These are phyloP conservation scores for Hymenoscyphus salicellus DNA, from an alignment of 2,329 filamentous ascomycete genomes.

Conservation along the genomic window DNA sequence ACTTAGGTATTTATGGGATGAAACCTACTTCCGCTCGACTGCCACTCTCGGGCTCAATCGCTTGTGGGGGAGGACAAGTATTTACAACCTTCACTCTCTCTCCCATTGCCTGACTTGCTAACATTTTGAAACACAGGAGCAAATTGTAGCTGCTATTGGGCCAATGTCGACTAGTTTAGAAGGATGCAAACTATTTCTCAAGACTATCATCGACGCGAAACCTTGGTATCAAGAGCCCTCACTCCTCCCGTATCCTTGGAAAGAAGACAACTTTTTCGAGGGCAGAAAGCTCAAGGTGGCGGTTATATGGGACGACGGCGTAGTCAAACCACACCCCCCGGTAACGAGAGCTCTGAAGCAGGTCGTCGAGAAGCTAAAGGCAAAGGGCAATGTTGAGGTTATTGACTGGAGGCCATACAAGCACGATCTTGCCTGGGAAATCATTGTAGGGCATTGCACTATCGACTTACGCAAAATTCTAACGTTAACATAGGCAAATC, in stretches of 20 bases:
- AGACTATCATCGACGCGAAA: conserved; percentile 41
- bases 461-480: neutral
- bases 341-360: conserved; percentile 55
- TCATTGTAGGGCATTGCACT: conserved; percentile 41
- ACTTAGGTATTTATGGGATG: conserved; percentile 33
- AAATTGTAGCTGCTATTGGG: conserved; percentile 49
- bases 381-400: conserved; percentile 48
- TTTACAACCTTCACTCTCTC: no score
- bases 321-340: conserved; percentile 60
- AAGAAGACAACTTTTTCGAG: conserved; percentile 35
- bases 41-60: conserved; percentile 25
- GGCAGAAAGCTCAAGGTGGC: conserved; percentile 56
- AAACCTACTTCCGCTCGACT: conserved; percentile 33
- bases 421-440: conserved; percentile 49
- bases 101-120: no score
- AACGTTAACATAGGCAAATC: conserved; percentile 23
- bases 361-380: conserved; percentile 49
- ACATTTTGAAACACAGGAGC: conserved; percentile 16
- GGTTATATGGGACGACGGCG: conserved; percentile 56
- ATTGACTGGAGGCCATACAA: conserved; percentile 54
- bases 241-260: conserved; percentile 53
- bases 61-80: conserved; percentile 24
- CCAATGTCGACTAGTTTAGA: conserved; percentile 52
- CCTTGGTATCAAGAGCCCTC: conserved; percentile 53
- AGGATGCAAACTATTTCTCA: conserved; percentile 45